A percentile compares a stretch with the other conserved stretches of the same genome.
Conservation (phyloP, 2,329 filamentous ascomycete species). For the Tricladium varicosporioides region DNA sequence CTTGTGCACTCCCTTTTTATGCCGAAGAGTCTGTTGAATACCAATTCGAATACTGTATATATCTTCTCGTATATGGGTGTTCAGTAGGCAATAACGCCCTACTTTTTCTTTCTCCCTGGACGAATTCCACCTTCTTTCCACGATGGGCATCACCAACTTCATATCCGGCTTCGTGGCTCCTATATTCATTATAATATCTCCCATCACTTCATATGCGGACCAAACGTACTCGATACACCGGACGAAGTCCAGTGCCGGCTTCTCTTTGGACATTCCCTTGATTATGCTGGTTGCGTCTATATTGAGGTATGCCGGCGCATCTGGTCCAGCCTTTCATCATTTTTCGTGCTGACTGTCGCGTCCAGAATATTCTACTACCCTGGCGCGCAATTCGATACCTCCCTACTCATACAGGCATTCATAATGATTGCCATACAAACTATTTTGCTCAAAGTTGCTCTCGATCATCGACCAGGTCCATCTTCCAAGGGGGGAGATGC, state of each 20-base stretch:
- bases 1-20: too few species aligned
- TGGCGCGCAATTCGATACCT: slow-evolving; percentile 61
- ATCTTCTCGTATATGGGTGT: not conserved
- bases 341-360: not conserved
- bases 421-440: slow-evolving; percentile 65
- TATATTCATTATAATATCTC: slow-evolving; percentile 61
- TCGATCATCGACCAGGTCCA: slow-evolving; percentile 62
- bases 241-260: slow-evolving; percentile 62
- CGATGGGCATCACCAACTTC: slow-evolving; percentile 31
- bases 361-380: slow-evolving; percentile 68
- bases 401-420: slow-evolving; percentile 62
- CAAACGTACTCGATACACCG: slow-evolving; percentile 65
- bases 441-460: slow-evolving; percentile 63
- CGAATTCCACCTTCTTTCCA: slow-evolving; percentile 12
- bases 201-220: slow-evolving; percentile 63
- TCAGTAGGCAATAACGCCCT: not conserved
- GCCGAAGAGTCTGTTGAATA: too few species aligned
- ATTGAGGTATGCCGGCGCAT: slow-evolving; percentile 48
- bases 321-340: not conserved
- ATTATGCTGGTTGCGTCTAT: slow-evolving; percentile 71
- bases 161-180: slow-evolving; percentile 58
- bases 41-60: slow-evolving; percentile 1
- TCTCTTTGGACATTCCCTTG: slow-evolving; percentile 68
- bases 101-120: not conserved
- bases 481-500: slow-evolving; percentile 60